Conservation (phyloP, 768 basidiomycete genomes). For the Mycena alexandri region DNA sequence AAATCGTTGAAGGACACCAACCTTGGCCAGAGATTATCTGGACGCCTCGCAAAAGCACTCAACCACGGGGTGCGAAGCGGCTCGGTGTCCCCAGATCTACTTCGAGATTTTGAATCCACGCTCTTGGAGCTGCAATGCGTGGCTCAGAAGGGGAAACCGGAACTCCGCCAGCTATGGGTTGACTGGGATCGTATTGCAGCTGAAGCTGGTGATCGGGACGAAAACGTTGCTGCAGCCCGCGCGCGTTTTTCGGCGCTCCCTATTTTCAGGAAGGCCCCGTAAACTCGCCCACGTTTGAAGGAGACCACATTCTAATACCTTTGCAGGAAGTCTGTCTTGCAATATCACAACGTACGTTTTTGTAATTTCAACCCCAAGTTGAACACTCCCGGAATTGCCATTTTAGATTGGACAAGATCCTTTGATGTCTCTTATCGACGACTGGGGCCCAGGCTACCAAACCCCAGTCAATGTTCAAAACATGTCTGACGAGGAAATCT, state of each 20-base stretch:
- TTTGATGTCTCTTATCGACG: conserved; percentile 23
- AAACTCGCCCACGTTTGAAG: not conserved
- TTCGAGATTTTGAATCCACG: conserved; percentile 9
- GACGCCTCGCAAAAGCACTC: conserved; percentile 16
- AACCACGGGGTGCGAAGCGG: conserved; percentile 14
- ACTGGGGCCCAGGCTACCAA: conserved; percentile 11
- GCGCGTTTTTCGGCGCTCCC: conserved; percentile 20
- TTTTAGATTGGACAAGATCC: conserved; percentile 24
- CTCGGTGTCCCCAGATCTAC: not conserved
- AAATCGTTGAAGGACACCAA: not conserved
- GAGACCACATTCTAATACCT: not conserved
- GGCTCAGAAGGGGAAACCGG: conserved; percentile 1
- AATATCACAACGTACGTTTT: conserved; percentile 16
- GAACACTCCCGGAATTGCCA: not conserved
- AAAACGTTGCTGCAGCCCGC: not conserved
- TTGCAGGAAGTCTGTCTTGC: conserved; percentile 14
- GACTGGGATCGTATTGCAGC: conserved; percentile 17
- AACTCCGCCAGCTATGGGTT: not conserved
- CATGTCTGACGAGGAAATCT: conserved; percentile 2
- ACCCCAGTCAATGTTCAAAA: not conserved
- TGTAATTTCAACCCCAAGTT: not conserved
- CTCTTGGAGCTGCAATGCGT: conserved; percentile 5
- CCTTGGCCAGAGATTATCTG: conserved; percentile 10
- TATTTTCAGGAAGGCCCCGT: conserved; percentile 24
- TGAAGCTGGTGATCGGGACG: conserved; percentile 2